Conservation (phyloP, 768 basidiomycete genomes). For the Suillus subluteus region DNA sequence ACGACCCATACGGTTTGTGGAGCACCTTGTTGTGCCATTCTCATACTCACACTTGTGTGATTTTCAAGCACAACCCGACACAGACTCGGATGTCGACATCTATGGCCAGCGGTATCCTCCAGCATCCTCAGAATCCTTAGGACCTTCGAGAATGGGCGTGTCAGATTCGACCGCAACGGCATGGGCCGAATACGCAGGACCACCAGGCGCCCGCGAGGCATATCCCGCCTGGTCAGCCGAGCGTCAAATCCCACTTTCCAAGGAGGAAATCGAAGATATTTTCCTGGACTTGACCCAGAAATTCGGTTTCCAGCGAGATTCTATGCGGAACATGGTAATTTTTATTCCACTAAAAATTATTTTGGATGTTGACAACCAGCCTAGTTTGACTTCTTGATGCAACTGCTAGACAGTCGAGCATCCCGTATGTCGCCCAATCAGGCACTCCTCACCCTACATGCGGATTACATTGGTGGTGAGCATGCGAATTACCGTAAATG, state of each 20-base stretch:
- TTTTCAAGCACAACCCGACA: constrained; percentile 71
- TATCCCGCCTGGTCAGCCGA: constrained; percentile 96
- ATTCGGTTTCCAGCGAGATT: constrained; percentile 96
- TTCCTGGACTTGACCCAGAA: constrained; percentile 97
- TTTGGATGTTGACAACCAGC: constrained; percentile 16
- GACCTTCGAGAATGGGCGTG: constrained; percentile 58
- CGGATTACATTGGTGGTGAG: constrained; percentile 98
- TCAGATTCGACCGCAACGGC: constrained; percentile 78
- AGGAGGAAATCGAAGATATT: constrained; percentile 99
- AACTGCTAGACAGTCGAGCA: constrained; percentile 92
- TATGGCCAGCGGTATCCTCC: constrained; percentile 72
- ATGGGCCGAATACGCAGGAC: constrained; percentile 62
- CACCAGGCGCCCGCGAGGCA: constrained; percentile 69
- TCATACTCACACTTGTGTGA: constrained; percentile 17
- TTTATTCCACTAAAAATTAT: constrained; percentile 7
- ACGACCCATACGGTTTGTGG: constrained; percentile 64
- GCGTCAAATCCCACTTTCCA: constrained; percentile 92
- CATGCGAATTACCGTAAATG: constrained; percentile 99
- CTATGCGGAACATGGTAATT: constrained; percentile 92
- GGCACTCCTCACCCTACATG: constrained; percentile 92
- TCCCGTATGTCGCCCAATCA: constrained; percentile 97
- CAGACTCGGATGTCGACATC: constrained; percentile 79
- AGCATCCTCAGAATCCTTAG: constrained; percentile 73
- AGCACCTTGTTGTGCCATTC: constrained; percentile 11
- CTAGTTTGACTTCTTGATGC: constrained; percentile 98